Conservation (phyloP, 192 early-diverging fungal species). For the Coemansia sp. region DNA sequence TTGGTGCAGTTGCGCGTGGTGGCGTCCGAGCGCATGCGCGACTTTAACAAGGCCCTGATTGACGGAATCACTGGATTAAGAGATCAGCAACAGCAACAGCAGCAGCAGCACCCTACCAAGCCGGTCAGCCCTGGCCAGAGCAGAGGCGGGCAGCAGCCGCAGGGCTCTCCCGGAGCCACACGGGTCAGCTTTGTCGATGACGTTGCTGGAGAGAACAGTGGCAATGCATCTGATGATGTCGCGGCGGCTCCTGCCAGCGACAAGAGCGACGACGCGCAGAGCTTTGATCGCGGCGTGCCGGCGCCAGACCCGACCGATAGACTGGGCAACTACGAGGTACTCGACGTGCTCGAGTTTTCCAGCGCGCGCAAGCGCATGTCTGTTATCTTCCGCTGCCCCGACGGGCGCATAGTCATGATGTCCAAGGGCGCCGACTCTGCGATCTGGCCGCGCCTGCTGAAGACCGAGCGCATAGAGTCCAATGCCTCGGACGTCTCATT, state of each 20-base stretch:
- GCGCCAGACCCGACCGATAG: constrained; percentile 40
- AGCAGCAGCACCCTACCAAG: neutral
- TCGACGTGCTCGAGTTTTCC: constrained; percentile 82
- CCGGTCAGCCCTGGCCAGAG: neutral
- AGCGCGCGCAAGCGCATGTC: constrained; percentile 89
- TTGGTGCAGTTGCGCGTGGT: constrained; percentile 52
- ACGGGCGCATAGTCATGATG: constrained; percentile 73
- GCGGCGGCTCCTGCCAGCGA: neutral
- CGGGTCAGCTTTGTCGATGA: constrained; percentile 2
- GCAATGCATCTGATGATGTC: neutral
- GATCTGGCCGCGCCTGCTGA: constrained; percentile 62
- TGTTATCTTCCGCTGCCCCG: constrained; percentile 67
- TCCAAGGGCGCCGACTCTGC: constrained; percentile 93
- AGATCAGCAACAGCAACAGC: too few relatives aligned
- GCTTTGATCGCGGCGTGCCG: constrained; percentile 55
- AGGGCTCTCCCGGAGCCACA: neutral
- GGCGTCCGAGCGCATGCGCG: constrained; percentile 46
- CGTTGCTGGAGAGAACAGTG: neutral
- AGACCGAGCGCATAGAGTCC: constrained; percentile 20
- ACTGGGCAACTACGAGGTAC: constrained; percentile 54
- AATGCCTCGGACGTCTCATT: constrained; percentile 23
- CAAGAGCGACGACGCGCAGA: constrained; percentile 31
- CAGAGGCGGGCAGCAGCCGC: neutral
- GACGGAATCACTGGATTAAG: neutral
- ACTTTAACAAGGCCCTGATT: constrained; percentile 30